These are phyloP conservation scores for Clitoria ternatea DNA, from an alignment of 306 rosid genomes.

Conservation along the genomic window DNA sequence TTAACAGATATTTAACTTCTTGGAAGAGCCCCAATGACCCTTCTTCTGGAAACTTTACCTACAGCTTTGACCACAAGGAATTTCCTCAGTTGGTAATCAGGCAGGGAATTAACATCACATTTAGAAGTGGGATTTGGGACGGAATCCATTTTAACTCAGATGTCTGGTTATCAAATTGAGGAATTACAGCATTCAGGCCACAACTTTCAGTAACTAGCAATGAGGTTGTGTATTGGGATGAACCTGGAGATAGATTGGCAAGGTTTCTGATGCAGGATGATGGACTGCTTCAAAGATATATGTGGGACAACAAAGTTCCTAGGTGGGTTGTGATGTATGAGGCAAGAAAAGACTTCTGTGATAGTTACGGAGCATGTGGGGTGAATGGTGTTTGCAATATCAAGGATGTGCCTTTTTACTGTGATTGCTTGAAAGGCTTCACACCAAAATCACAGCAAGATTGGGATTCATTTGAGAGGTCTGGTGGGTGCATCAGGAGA, in stretches of 20 bases:
- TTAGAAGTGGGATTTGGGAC: constrained; percentile 14
- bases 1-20: constrained; percentile 19
- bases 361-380: constrained; percentile 36
- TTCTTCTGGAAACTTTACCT: constrained; percentile 27
- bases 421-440: constrained; percentile 35
- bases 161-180: not conserved
- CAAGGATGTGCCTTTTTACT: constrained; percentile 8
- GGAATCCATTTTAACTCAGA: constrained; percentile 15
- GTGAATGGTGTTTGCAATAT: constrained; percentile 30
- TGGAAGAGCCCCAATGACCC: constrained; percentile 35
- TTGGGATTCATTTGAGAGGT: constrained; percentile 24
- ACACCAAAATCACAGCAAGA: constrained; percentile 20
- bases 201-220: not conserved
- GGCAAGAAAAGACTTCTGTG: constrained; percentile 32
- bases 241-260: constrained; percentile 18
- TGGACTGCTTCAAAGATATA: constrained; percentile 4
- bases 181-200: constrained; percentile 16
- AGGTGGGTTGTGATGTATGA: constrained; percentile 16
- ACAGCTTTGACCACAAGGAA: constrained; percentile 2
- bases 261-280: constrained; percentile 17
- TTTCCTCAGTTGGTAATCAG: constrained; percentile 24
- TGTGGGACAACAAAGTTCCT: not conserved
- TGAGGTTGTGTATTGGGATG: constrained; percentile 22
- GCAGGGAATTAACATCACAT: not conserved
- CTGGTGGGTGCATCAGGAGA: constrained; percentile 29